Evolutionary conservation across 139 green algal species (phyloP).

Genomic region (Asterochloris erici): DNA sequence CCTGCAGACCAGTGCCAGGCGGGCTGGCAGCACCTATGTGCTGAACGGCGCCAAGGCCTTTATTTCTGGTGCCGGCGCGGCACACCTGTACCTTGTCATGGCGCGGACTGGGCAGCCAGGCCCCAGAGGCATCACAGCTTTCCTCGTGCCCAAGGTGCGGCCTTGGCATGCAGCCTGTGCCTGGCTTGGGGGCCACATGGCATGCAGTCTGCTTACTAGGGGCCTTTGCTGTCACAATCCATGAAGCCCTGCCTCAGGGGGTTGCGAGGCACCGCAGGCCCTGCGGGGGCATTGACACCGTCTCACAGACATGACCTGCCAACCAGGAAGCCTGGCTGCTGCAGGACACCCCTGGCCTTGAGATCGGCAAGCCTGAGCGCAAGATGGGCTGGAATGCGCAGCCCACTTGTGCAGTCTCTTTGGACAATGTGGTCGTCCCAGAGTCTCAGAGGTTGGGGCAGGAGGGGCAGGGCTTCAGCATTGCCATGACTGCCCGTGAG

Average conservation of each 20-base stretch:
- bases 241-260: too few relatives aligned
- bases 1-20: conserved; percentile 51
- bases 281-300: too few relatives aligned
- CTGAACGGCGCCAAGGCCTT: conserved; percentile 50
- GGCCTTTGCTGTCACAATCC: too few relatives aligned
- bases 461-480: conserved; percentile 73
- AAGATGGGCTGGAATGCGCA: conserved; percentile 86
- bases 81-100: conserved; percentile 74
- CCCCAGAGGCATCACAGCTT: conserved; percentile 59
- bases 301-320: too few relatives aligned
- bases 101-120: conserved; percentile 54
- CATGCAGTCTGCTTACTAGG: too few relatives aligned
- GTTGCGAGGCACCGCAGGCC: too few relatives aligned
- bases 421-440: conserved; percentile 64
- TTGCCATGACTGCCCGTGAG: conserved; percentile 66
- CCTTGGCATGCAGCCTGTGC: neutral
- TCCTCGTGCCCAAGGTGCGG: conserved; percentile 55
- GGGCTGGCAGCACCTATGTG: conserved; percentile 40
- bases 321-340: neutral
- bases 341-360: conserved; percentile 49
- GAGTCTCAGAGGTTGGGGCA: conserved; percentile 43
- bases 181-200: neutral
- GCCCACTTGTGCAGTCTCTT: conserved; percentile 58
- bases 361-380: conserved; percentile 69
- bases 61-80: conserved; percentile 58